Percentiles rank a stretch among this genome's conserved stretches.
These are phyloP conservation scores for Dendrostoma leiphaemia DNA, from an alignment of 2,329 filamentous ascomycete species.

Conservation along the genomic window DNA sequence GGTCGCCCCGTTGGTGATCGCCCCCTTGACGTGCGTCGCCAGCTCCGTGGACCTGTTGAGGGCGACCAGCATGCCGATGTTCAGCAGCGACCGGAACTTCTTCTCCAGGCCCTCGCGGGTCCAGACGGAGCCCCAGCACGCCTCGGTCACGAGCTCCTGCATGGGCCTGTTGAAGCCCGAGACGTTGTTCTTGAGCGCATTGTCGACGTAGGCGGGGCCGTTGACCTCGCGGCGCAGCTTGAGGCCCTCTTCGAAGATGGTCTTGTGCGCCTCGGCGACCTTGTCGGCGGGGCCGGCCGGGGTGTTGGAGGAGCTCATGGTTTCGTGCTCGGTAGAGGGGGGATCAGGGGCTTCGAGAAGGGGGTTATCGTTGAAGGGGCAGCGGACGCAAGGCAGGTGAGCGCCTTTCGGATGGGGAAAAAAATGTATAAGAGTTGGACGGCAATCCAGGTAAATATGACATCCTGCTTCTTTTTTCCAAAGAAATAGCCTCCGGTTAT, in stretches of 20 bases:
- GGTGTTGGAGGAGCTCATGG: constrained; percentile 21
- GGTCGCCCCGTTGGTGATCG: constrained; percentile 59
- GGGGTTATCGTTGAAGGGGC: background rate
- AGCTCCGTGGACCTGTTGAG: constrained; percentile 59
- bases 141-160: constrained; percentile 63
- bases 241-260: constrained; percentile 60
- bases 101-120: constrained; percentile 59
- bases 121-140: constrained; percentile 64
- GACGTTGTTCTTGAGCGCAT: constrained; percentile 51
- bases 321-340: background rate
- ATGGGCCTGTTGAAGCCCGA: constrained; percentile 59
- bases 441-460: too few relatives aligned
- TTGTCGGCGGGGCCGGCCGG: constrained; percentile 21
- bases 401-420: too few relatives aligned
- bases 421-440: too few relatives aligned
- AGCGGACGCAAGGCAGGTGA: background rate
- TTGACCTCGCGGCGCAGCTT: constrained; percentile 59
- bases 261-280: constrained; percentile 41
- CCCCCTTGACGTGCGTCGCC: constrained; percentile 60
- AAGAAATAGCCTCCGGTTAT: background rate
- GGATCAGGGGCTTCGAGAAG: background rate
- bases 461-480: too few relatives aligned
- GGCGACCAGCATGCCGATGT: constrained; percentile 60
- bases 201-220: constrained; percentile 60
- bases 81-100: constrained; percentile 60